These are phyloP conservation scores for Suillus weaverae DNA, from an alignment of 768 basidiomycete genomes.

Conservation along the genomic window DNA sequence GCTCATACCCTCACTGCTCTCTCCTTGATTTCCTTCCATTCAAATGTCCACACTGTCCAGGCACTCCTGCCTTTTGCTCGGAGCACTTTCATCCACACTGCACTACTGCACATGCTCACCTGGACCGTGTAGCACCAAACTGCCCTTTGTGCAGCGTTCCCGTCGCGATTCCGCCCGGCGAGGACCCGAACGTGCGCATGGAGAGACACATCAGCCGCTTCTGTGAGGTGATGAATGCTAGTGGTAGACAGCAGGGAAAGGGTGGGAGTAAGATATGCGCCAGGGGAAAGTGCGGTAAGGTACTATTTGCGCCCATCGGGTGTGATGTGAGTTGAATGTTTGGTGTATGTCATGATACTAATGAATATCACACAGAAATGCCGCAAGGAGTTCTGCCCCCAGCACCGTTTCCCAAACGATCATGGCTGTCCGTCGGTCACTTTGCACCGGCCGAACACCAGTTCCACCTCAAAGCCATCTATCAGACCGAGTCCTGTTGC, in stretches of 20 bases:
- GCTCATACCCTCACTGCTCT: conserved; percentile 62
- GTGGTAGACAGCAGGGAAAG: conserved; percentile 33
- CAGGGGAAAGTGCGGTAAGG: conserved; percentile 64
- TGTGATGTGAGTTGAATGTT: conserved; percentile 59
- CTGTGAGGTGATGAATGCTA: conserved; percentile 71
- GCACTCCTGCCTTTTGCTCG: conserved; percentile 60
- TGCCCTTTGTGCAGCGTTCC: conserved; percentile 80
- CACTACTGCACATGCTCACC: conserved; percentile 66
- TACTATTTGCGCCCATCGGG: conserved; percentile 69
- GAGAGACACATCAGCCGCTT: conserved; percentile 67
- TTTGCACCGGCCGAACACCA: conserved; percentile 6
- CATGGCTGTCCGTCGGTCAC: conserved; percentile 51
- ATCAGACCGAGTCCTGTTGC: conserved; percentile 1
- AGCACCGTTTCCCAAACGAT: conserved; percentile 77
- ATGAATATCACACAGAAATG: conserved; percentile 52
- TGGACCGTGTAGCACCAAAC: conserved; percentile 71
- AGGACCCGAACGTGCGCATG: conserved; percentile 83
- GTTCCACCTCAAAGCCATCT: neutral
- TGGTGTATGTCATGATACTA: neutral
- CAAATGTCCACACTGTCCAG: conserved; percentile 76
- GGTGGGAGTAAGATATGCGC: conserved; percentile 57
- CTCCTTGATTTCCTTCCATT: conserved; percentile 85
- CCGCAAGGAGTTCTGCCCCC: conserved; percentile 67
- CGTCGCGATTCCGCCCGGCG: conserved; percentile 70
- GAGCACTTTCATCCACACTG: conserved; percentile 70